Base-by-base conservation (phyloP, 2,329 filamentous ascomycete species). In the Colletotrichum coccodes region DNA sequence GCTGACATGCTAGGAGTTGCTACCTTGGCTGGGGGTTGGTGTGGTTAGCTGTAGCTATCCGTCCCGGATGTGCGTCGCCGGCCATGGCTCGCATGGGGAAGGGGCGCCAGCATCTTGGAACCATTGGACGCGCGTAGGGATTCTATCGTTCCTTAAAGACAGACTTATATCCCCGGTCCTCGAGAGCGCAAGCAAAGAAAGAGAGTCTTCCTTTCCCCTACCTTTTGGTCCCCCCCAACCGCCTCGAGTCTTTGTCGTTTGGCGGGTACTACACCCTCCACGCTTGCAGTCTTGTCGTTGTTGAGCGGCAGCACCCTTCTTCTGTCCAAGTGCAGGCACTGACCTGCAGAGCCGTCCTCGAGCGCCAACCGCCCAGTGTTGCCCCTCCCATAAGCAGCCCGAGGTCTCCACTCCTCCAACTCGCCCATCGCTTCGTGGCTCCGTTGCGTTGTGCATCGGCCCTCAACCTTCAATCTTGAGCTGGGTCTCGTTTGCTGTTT, bases 1-100 rank as follows among this genome's bases (percentile, higher is more conserved):
- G 46, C 52, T 64, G 46, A 64, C 32, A 64, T 14, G 30, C 6
- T 26, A 58, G n/a, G 36, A 53, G 42, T 12, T 47, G 40, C 42
- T 40, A 21, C 23, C 16, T 6, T 16, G 18, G 9, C 28, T 9
- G 9, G n/a, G 23, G 4, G 47, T 49, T 53, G 60, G 65, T 54
- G 53, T 68, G 60, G 47, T n/a, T 46, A 64, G 26, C 36, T 59
- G 53, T 32, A 30, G 38, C 26, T 59, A 59, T 59, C 60, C 60
- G 60, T 53, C 23, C 38, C 21, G 46, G 21, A 40, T 23, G 52
- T 26, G 44, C 46, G 53, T 26, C 32, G 53, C 26, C 26, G 49
- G 64, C 42, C 32, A 9, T 64, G 60, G 47, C 59, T 49, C 42
- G 60, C 60, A 64, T 52, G 3, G 7, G 47, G 44, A 30, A 44